Conservation (phyloP, 768 basidiomycete species). For the Suillus brevipes region DNA sequence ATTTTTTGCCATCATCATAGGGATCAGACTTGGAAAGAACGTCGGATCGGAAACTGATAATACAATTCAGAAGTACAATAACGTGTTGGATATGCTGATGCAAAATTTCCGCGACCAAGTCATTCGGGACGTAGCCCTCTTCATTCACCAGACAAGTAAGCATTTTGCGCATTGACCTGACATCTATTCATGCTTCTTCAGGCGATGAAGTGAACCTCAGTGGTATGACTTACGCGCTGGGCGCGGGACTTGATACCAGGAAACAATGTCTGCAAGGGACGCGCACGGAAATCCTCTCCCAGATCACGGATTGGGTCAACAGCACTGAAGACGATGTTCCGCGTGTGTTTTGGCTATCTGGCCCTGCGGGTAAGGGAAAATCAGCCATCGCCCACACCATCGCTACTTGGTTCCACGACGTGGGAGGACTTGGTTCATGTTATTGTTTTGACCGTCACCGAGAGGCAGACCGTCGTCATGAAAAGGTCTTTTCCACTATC, state of each 20-base stretch:
- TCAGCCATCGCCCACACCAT: constrained; percentile 17
- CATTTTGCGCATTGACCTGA: neutral
- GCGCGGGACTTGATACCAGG: constrained; percentile 8
- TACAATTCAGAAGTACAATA: neutral
- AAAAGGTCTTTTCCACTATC: constrained; percentile 18
- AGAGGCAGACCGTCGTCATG: constrained; percentile 11
- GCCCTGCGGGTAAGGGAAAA: constrained; percentile 28
- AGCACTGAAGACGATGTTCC: constrained; percentile 6
- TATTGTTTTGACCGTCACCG: constrained; percentile 8
- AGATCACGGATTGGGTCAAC: neutral
- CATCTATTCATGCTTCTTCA: neutral
- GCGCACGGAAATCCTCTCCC: constrained; percentile 8
- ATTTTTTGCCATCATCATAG: neutral
- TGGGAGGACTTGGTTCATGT: constrained; percentile 16
- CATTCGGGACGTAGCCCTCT: constrained; percentile 1
- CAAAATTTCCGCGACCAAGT: constrained; percentile 3
- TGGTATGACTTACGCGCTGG: neutral
- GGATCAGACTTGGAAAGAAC: constrained; percentile 2
- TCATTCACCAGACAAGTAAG: constrained; percentile 4
- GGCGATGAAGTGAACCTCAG: neutral
- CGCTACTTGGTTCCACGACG: constrained; percentile 13
- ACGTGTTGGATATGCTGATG: neutral
- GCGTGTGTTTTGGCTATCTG: constrained; percentile 24
- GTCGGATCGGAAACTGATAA: neutral
- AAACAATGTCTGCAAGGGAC: constrained; percentile 24